phyloP scores from a whole-genome alignment of 164 flowering plant genomes.

The Liquidambar formosana region DNA sequence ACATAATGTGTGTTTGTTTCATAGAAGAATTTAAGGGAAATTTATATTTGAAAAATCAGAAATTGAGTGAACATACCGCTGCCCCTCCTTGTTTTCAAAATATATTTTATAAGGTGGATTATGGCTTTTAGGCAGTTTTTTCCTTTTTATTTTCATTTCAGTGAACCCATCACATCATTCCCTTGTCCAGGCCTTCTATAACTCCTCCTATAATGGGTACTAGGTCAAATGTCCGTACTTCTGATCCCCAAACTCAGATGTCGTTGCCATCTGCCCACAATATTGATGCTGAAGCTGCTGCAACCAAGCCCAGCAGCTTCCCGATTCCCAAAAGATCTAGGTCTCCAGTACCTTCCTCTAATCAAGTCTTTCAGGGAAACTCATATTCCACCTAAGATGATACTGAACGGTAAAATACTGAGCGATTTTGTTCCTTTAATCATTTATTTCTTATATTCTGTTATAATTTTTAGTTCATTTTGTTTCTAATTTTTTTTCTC shows the following conservation, averaged over 20 bases:
- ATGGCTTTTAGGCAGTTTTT: no score
- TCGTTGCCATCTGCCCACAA: conserved; percentile 23
- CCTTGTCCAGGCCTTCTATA: conserved; percentile 32
- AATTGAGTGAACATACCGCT: no score
- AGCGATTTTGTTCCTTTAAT: background rate
- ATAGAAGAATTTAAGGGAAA: no score
- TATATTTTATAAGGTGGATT: no score
- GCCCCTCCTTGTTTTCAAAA: no score
- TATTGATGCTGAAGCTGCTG: conserved; percentile 27
- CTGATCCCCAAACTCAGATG: conserved; percentile 30
- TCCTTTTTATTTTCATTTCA: background rate
- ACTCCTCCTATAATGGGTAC: conserved; percentile 30
- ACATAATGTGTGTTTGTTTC: no score
- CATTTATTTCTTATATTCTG: background rate
- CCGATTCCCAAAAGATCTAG: conserved; percentile 59
- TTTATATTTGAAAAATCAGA: no score
- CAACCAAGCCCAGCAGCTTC: conserved; percentile 23
- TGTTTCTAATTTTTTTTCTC: background rate
- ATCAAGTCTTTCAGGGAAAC: conserved; percentile 29
- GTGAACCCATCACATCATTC: background rate
- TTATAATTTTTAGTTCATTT: background rate
- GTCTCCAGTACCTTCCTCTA: conserved; percentile 41
- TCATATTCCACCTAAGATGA: conserved; percentile 36
- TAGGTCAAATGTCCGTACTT: conserved; percentile 14
- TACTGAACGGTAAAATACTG: conserved; percentile 47